A percentile compares a stretch with the other conserved stretches of the same genome.
These are phyloP conservation scores for Harringtonia lauricola DNA, from an alignment of 2,329 filamentous ascomycete genomes.

Conservation along the genomic window DNA sequence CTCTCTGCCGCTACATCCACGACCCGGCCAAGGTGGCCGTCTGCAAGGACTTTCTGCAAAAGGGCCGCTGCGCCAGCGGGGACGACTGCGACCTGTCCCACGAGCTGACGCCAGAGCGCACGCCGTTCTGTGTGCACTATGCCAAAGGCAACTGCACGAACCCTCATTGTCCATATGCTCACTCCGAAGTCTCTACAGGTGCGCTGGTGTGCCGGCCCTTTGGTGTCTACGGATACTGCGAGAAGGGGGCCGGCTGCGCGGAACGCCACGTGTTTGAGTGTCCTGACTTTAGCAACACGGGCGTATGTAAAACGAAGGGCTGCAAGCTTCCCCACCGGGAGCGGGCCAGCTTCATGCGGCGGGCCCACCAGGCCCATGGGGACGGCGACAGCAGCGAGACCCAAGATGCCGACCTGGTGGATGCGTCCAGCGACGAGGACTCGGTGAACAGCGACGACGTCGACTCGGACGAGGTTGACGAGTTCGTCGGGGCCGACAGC, in stretches of 20 bases:
- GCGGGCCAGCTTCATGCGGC: slow-evolving; percentile 69
- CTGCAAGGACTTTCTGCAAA: slow-evolving; percentile 78
- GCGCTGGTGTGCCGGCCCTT: slow-evolving; percentile 78
- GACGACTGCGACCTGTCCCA: slow-evolving; percentile 84
- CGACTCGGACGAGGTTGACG: slow-evolving; percentile 64
- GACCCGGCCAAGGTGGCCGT: slow-evolving; percentile 79
- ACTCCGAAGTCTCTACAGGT: slow-evolving; percentile 65
- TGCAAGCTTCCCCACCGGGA: slow-evolving; percentile 84
- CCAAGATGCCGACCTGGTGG: slow-evolving; percentile 46
- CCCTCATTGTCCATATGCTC: slow-evolving; percentile 73
- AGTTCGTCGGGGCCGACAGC: slow-evolving; percentile 47
- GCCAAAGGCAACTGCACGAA: slow-evolving; percentile 85
- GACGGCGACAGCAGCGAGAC: slow-evolving; percentile 16
- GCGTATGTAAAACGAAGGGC: slow-evolving; percentile 66
- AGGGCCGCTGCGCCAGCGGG: slow-evolving; percentile 66
- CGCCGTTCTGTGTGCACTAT: slow-evolving; percentile 82
- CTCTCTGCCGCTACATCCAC: slow-evolving; percentile 69
- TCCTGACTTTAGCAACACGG: slow-evolving; percentile 88
- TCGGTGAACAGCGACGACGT: slow-evolving; percentile 67
- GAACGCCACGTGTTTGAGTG: slow-evolving; percentile 88
- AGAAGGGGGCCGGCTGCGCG: slow-evolving; percentile 64
- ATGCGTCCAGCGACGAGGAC: slow-evolving; percentile 72
- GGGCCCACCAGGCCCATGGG: slow-evolving; percentile 42
- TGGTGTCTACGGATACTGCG: slow-evolving; percentile 80
- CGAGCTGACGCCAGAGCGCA: slow-evolving; percentile 70